Evolutionary conservation across 257 asterid genomes (phyloP).

Genomic region (Capsicum rhomboideum): DNA sequence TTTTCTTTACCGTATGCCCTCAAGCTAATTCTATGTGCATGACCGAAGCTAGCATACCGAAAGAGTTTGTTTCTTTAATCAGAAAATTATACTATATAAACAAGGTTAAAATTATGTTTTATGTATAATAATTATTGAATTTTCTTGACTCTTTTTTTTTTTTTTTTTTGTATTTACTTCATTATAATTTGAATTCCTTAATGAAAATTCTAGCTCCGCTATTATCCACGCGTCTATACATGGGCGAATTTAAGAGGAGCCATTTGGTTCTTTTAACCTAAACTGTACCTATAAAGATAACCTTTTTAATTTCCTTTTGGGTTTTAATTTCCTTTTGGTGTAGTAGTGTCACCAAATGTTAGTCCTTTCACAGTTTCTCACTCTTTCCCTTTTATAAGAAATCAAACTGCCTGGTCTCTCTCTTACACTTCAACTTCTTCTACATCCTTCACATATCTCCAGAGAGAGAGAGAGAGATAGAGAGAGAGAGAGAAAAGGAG

Average conservation of each 20-base stretch:
- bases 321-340: background rate
- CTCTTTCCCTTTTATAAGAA: background rate
- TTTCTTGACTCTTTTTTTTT: no score
- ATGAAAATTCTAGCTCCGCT: background rate
- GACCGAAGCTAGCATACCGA: background rate
- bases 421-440: background rate
- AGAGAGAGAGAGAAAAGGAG: background rate
- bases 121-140: background rate
- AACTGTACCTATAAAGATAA: background rate
- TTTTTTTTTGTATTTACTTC: background rate
- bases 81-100: no score
- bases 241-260: background rate
- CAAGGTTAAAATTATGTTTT: no score
- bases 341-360: background rate
- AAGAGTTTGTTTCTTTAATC: no score
- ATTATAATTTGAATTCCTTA: accelerated
- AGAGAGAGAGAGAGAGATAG: background rate
- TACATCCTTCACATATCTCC: background rate
- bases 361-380: background rate
- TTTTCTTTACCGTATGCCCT: background rate
- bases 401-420: background rate
- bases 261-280: background rate
- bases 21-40: background rate
- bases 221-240: accelerated
- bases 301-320: background rate